phyloP scores from a whole-genome alignment of 2,329 filamentous ascomycete species.

The Calonectria pauciramosa region DNA sequence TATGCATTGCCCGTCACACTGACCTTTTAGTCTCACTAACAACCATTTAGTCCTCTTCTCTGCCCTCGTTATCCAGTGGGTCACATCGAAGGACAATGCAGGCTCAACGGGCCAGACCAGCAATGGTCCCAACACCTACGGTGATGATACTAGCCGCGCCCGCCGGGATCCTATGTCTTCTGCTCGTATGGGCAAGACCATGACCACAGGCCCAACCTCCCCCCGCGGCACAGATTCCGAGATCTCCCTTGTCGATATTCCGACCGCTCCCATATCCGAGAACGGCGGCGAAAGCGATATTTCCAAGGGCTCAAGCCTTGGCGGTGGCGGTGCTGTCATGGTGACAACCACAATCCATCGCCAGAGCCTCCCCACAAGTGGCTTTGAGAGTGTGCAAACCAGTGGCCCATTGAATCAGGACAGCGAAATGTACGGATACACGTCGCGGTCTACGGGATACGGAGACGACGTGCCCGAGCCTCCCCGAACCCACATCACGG shows the following conservation, averaged over 20 bases:
- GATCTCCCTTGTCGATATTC: slow-evolving; percentile 40
- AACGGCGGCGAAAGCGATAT: slow-evolving; percentile 32
- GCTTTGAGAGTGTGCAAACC: slow-evolving; percentile 7
- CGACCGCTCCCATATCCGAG: slow-evolving; percentile 35
- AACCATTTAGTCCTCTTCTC: slow-evolving; percentile 66
- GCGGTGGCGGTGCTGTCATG: slow-evolving; percentile 46
- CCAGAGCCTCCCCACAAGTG: slow-evolving; percentile 47
- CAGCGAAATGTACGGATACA: slow-evolving; percentile 30
- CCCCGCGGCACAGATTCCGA: slow-evolving; percentile 43
- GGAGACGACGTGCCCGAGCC: slow-evolving; percentile 32
- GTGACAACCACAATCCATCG: slow-evolving; percentile 55
- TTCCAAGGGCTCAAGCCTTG: slow-evolving; percentile 30
- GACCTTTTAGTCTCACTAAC: slow-evolving; percentile 1
- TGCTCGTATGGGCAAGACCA: neutral
- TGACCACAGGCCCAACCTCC: slow-evolving; percentile 17
- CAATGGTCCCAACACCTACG: neutral
- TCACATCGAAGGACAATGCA: slow-evolving; percentile 63
- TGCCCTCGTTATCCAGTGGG: slow-evolving; percentile 72
- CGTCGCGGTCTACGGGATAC: slow-evolving; percentile 27
- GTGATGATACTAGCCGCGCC: neutral
- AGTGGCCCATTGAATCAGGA: slow-evolving; percentile 15
- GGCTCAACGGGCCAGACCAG: slow-evolving; percentile 43
- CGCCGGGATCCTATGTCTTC: neutral
- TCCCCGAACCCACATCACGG: slow-evolving; percentile 43
- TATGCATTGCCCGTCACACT: slow-evolving; percentile 56